These are phyloP conservation scores for Cladorrhinum sp. DNA, from an alignment of 2,329 filamentous ascomycete species.

Conservation along the genomic window DNA sequence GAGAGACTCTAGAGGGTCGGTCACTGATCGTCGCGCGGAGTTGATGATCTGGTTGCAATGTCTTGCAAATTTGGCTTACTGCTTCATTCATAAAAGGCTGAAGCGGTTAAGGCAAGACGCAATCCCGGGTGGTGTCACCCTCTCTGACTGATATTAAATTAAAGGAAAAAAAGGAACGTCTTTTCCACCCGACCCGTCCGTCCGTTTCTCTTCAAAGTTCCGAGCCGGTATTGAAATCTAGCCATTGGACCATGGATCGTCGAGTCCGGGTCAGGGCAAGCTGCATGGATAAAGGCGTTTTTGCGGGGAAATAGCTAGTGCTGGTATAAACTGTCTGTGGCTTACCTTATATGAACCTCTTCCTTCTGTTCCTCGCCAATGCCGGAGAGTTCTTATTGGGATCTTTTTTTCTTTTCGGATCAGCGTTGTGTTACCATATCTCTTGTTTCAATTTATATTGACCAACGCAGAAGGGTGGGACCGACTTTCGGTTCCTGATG, in stretches of 20 bases:
- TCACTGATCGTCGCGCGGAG: not conserved
- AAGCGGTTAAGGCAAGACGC: not conserved
- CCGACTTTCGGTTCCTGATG: not conserved
- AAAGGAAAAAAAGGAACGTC: not conserved
- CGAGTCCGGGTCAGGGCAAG: not conserved
- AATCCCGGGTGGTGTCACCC: not conserved
- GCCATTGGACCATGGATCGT: not conserved
- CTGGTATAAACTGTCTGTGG: not conserved
- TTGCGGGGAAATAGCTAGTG: too few relatives aligned
- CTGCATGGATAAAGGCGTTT: not conserved
- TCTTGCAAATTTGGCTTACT: not conserved
- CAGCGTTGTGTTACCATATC: not conserved
- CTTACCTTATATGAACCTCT: not conserved
- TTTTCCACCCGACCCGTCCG: not conserved
- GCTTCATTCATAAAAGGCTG: not conserved
- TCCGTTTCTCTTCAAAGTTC: not conserved
- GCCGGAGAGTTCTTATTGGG: too few relatives aligned
- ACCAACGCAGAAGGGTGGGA: not conserved
- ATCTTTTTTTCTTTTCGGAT: not conserved
- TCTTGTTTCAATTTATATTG: not conserved
- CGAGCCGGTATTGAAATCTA: not conserved
- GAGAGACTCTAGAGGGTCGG: not conserved
- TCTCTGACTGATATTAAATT: not conserved
- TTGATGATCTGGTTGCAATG: not conserved
- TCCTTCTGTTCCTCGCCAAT: not conserved